A percentile compares a stretch with the other conserved stretches of the same genome.
Conservation (phyloP, 345 rosid genomes). For the Moricandia moricandioides region DNA sequence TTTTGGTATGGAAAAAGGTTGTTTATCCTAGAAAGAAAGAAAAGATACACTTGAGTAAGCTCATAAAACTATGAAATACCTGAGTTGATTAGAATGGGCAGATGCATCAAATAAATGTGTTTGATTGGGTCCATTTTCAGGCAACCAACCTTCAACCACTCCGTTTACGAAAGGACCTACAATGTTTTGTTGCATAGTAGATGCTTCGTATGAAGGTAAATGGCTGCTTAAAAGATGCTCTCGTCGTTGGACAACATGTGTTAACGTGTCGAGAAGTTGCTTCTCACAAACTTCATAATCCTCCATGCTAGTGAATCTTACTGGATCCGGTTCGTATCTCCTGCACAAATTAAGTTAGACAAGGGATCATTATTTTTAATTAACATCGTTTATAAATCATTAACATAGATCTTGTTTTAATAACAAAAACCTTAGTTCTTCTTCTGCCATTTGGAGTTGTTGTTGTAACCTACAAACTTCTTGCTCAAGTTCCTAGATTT, state of each 20-base stretch:
- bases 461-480: constrained; percentile 64
- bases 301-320: constrained; percentile 47
- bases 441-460: constrained; percentile 65
- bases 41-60: not conserved
- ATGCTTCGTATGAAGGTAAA: constrained; percentile 54
- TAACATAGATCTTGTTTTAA: not conserved
- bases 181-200: constrained; percentile 39
- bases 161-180: constrained; percentile 50
- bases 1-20: no score
- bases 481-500: constrained; percentile 56
- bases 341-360: constrained; percentile 29
- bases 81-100: constrained; percentile 41
- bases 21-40: no score
- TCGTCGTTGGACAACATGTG: constrained; percentile 55
- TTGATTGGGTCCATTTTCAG: constrained; percentile 42
- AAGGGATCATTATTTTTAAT: not conserved
- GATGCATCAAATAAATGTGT: constrained; percentile 51
- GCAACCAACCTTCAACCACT: constrained; percentile 54
- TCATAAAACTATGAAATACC: constrained; percentile 1
- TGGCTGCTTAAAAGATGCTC: constrained; percentile 46
- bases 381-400: not conserved
- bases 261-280: constrained; percentile 54
- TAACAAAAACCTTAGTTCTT: constrained; percentile 52
- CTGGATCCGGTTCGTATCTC: constrained; percentile 60
- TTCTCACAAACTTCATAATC: constrained; percentile 65